These are phyloP conservation scores for Symbiotaphrina buchneri DNA, from an alignment of 495 filamentous ascomycete genomes.

Conservation along the genomic window DNA sequence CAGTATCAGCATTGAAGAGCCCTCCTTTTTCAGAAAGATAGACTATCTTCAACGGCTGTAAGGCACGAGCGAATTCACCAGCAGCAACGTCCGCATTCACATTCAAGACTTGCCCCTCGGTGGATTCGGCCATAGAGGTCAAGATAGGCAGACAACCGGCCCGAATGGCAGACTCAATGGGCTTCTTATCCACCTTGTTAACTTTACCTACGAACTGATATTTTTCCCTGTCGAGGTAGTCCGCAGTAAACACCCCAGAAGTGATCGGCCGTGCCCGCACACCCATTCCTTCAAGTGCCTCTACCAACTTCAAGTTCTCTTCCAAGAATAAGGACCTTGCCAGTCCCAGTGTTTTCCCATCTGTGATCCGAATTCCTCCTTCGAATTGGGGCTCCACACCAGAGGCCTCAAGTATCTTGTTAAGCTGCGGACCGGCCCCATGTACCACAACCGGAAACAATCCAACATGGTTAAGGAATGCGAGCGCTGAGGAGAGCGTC, in stretches of 20 bases:
- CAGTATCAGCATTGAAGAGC: slow-evolving; percentile 78
- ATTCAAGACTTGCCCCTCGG: slow-evolving; percentile 85
- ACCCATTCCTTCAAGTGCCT: slow-evolving; percentile 78
- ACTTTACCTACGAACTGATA: slow-evolving; percentile 93
- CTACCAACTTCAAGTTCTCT: slow-evolving; percentile 88
- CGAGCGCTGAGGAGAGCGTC: slow-evolving; percentile 66
- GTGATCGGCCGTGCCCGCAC: slow-evolving; percentile 83
- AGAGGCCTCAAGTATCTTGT: slow-evolving; percentile 74
- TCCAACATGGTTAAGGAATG: slow-evolving; percentile 88
- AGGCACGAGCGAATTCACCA: slow-evolving; percentile 67
- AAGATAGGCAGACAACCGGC: slow-evolving; percentile 86
- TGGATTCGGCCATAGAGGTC: slow-evolving; percentile 90
- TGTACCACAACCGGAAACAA: slow-evolving; percentile 93
- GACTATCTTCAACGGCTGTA: slow-evolving; percentile 94
- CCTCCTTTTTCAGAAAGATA: slow-evolving; percentile 97
- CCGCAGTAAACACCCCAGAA: slow-evolving; percentile 81
- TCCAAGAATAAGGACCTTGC: slow-evolving; percentile 82
- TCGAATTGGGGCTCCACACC: slow-evolving; percentile 93
- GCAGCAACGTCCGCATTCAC: slow-evolving; percentile 97
- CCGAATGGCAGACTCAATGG: slow-evolving; percentile 80
- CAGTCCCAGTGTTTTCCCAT: slow-evolving; percentile 82
- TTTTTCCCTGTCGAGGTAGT: slow-evolving; percentile 86
- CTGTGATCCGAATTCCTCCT: slow-evolving; percentile 88
- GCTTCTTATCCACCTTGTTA: slow-evolving; percentile 72
- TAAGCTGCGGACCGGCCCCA: slow-evolving; percentile 88